Evolutionary conservation across 306 rosid genomes (phyloP), one percentile per base, ranked within the genome.

Genomic region (Dalbergia cochinchinensis): DNA sequence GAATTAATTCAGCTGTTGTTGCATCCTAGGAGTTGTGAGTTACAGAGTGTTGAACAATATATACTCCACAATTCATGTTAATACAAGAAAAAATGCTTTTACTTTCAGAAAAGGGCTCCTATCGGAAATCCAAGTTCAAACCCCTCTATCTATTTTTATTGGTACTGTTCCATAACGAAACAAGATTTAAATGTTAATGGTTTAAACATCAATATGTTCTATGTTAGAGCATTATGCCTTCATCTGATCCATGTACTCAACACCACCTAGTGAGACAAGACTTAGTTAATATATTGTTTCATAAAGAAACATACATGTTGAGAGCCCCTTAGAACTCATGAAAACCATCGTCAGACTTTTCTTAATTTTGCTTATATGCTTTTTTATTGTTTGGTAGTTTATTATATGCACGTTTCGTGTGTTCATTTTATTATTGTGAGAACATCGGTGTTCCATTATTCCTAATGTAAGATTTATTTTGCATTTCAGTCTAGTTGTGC

Each of bases 401-500:
- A 39, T 37, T 50, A 34, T 54, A n/a, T 13, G 8, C 45, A 19
- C 22, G 16, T 34, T 64, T 72, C n/a, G 0, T 67, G 6, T 65
- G 37, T 10, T 41, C 31, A 73, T 67, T 57, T 47, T 54, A 34
- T 53, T 81, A 58, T 60, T 19, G 18, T 68, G 57, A 51, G 81
- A 72, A 26, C 34, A 35, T 53, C 57, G 51, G 41, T 37, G 7
- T 37, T 37, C 41, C 7, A 37, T 16, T 54, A 10, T 37, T 69
- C 65, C 69, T 55, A 34, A 75, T 44, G 62, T 63, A 59, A 54
- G 11, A 16, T 66, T 41, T 48, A 26, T 65, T 81, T 67, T 67
- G 15, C 22, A 81, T 85, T 76, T 83, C 86, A 95, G 99, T 82
- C 73, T 95, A 80, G 78, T 95, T 73, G 89, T 95, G 66, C 97